phyloP scores from a whole-genome alignment of 805 yeast genomes.

The Wickerhamomyces canadensis region DNA sequence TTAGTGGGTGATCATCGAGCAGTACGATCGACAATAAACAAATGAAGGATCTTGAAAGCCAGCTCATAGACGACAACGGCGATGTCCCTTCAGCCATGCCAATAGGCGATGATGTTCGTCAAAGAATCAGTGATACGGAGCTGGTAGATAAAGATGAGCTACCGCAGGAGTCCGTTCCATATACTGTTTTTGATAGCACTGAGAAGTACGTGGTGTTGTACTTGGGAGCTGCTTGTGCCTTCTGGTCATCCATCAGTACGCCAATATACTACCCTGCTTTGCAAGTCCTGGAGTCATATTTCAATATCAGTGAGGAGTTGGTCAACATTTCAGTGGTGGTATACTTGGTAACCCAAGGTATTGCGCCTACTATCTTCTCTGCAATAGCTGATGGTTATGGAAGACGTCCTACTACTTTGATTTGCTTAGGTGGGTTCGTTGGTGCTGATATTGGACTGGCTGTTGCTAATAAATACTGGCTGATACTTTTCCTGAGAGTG shows the following conservation, averaged over 20 bases:
- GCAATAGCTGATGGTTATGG: conserved; percentile 67
- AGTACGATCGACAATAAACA: too few species aligned
- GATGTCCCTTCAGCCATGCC: too few species aligned
- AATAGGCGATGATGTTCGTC: too few species aligned
- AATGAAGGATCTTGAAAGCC: too few species aligned
- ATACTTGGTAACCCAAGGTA: conserved; percentile 70
- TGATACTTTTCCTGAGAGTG: conserved; percentile 61
- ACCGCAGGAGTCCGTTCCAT: conserved; percentile 12
- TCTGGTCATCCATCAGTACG: conserved; percentile 66
- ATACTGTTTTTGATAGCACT: conserved; percentile 37
- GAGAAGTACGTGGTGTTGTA: conserved; percentile 38
- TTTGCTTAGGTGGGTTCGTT: conserved; percentile 49
- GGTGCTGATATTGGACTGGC: conserved; percentile 68
- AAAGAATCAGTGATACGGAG: too few species aligned
- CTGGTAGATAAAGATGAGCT: too few species aligned
- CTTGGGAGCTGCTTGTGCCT: conserved; percentile 42
- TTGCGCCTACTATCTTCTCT: conserved; percentile 66
- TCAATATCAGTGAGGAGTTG: conserved; percentile 48
- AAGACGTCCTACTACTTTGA: conserved; percentile 59
- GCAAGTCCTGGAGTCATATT: conserved; percentile 47
- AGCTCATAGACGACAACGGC: too few species aligned
- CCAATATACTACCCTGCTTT: conserved; percentile 82
- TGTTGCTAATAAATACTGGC: conserved; percentile 47
- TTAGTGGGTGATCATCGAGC: too few species aligned
- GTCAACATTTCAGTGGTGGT: conserved; percentile 73